Base-by-base conservation (phyloP, 495 filamentous ascomycete species). In the Ramalina peruviana region DNA sequence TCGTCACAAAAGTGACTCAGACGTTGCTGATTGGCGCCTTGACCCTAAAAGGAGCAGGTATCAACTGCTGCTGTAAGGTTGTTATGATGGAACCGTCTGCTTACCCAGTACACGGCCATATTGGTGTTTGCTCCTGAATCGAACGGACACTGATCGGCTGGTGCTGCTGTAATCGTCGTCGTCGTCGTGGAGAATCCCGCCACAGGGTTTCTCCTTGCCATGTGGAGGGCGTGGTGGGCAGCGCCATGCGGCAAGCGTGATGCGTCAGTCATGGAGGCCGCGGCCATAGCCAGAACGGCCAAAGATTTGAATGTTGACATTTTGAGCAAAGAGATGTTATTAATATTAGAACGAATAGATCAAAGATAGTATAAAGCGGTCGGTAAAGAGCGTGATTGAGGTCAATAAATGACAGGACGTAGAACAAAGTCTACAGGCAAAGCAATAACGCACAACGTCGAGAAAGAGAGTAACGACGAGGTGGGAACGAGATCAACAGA, bases 91-190 rank as follows among this genome's bases (percentile, higher is more conserved):
- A 13, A 55, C 15, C 39, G 12, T 27, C 47, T 49, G 17, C 57
- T 55, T 64, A 78, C 81, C 69, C 78, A 85, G 61, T 84, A 85
- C 21, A 84, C 65, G 20, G 74, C 77, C 54, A 84, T 59, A 58
- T 83, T 84, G 50, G 67, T 71, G n/a, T 67, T 69, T 4, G 69
- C 62, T 27, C 54, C 46, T 4, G 69, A 50, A 56, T 72, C 60
- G 56, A 81, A 76, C 33, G 54, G 54, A 38, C 64, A 61, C 23
- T 67, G 46, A n/a, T 58, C 63, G 43, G 58, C 55, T 50, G 40
- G 59, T 41, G 40, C 17, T 17, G 40, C 15, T 23, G 17, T n/a
- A 20, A 20, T 20, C 5, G 15, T 41, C 6, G 40, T 17, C 17
- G 21, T n/a, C 9, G 40, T 27, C 7, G 21, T 26, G 17, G 42